Percentiles rank a stretch among this genome's conserved stretches.
phyloP scores from a whole-genome alignment of 2,329 filamentous ascomycete genomes.

The Neurospora sp. region DNA sequence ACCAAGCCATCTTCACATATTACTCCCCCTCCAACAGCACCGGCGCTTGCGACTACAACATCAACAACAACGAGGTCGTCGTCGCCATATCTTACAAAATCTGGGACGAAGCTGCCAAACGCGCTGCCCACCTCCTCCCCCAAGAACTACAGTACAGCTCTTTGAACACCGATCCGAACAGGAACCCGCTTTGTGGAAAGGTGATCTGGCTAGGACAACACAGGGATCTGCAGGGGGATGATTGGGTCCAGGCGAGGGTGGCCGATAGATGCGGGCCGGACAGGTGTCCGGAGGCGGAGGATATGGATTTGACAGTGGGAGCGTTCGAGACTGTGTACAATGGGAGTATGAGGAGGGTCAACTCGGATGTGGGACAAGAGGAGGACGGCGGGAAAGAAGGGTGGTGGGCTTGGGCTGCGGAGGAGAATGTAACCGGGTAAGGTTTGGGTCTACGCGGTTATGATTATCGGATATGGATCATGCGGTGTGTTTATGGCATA shows the following conservation, averaged over 20 bases:
- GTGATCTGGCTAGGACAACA: constrained; percentile 47
- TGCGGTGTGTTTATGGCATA: not conserved
- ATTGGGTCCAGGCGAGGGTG: not conserved
- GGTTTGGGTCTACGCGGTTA: not conserved
- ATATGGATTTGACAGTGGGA: not conserved
- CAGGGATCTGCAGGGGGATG: too few species aligned
- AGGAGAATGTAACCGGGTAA: too few species aligned
- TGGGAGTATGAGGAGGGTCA: rapidly evolving
- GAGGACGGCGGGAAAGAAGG: not conserved
- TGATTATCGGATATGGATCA: not conserved
- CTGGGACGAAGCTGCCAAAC: constrained; percentile 42
- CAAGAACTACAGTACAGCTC: not conserved
- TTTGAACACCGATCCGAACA: constrained; percentile 42
- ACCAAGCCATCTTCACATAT: constrained; percentile 58
- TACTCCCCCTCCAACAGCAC: constrained; percentile 45
- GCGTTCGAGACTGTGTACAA: not conserved
- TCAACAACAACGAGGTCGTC: constrained; percentile 44
- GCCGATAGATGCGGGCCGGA: not conserved
- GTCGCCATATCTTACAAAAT: constrained; percentile 57
- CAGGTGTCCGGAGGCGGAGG: not conserved
- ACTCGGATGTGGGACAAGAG: not conserved
- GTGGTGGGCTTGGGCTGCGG: not conserved
- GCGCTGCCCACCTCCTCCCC: not conserved
- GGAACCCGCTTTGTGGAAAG: constrained; percentile 57
- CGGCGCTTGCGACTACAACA: constrained; percentile 58